Percentiles rank a stretch among this genome's conserved stretches.
phyloP scores from a whole-genome alignment of 176 grass and related monocot species.

The Rhynchospora pubera region DNA sequence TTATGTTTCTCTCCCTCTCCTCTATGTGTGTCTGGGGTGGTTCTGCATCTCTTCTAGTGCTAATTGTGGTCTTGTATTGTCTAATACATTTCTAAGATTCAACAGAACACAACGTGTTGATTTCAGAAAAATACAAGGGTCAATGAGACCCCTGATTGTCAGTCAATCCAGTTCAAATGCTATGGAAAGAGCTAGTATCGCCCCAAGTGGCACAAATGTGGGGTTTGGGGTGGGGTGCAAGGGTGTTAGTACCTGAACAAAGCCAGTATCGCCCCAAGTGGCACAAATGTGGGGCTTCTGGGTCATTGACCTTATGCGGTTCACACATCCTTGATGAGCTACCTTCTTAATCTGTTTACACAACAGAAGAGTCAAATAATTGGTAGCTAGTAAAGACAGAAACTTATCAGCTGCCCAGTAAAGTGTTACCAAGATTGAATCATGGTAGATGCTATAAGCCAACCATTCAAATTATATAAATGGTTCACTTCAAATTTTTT shows the following conservation, averaged over 20 bases:
- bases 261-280: slow-evolving; percentile 73
- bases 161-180: neutral
- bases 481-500: neutral
- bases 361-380: neutral
- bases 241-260: slow-evolving; percentile 64
- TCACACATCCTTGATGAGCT: slow-evolving; percentile 76
- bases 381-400: neutral
- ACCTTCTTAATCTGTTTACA: slow-evolving; percentile 66
- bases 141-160: neutral
- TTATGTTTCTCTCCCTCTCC: neutral
- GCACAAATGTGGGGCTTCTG: slow-evolving; percentile 86
- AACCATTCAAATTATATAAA: neutral
- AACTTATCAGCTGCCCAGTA: neutral
- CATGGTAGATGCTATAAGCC: neutral
- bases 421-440: neutral
- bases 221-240: too few relatives aligned
- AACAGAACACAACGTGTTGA: neutral
- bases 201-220: too few relatives aligned
- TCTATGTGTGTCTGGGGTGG: neutral
- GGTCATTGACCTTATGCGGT: slow-evolving; percentile 72
- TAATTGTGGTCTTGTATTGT: neutral
- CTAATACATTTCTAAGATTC: neutral
- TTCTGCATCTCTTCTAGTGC: neutral
- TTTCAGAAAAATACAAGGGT: neutral
- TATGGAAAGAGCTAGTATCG: neutral